Conservation (phyloP, 192 early-diverging fungal species). For the Gryganskiella cystojenkinii region DNA sequence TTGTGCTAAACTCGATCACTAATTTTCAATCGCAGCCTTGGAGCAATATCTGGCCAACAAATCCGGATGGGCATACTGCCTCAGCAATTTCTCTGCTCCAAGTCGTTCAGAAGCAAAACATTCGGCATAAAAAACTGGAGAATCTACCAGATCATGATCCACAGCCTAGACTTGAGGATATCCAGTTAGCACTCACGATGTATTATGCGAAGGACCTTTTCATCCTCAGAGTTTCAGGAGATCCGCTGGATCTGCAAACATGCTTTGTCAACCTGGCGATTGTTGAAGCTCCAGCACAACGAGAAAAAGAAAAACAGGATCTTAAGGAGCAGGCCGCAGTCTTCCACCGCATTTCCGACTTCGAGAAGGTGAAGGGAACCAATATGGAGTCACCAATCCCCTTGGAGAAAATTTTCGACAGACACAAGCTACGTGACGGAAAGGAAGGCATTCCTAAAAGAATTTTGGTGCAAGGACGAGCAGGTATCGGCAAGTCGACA, state of each 20-base stretch:
- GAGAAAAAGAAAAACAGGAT: constrained; percentile 6
- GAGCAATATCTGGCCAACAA: neutral
- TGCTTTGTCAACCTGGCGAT: constrained; percentile 24
- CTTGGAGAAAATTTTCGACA: constrained; percentile 7
- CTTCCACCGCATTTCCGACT: constrained; percentile 6
- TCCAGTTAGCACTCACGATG: constrained; percentile 4
- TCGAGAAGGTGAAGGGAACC: neutral
- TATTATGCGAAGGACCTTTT: neutral
- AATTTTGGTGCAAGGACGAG: constrained; percentile 26
- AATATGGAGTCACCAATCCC: neutral
- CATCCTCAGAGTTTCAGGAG: constrained; percentile 9
- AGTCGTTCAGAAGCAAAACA: neutral
- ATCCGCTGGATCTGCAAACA: neutral
- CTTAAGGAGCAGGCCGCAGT: constrained; percentile 13
- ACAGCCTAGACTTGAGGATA: neutral
- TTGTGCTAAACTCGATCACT: neutral
- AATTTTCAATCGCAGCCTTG: neutral
- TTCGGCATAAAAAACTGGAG: neutral
- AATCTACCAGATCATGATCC: neutral
- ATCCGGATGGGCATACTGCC: neutral
- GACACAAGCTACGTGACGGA: constrained; percentile 17
- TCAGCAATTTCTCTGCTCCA: neutral
- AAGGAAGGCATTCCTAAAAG: constrained; percentile 8
- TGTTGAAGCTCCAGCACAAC: constrained; percentile 10
- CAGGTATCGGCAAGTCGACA: constrained; percentile 33